Base-by-base conservation (phyloP, 1,139 yeast genomes). In the Barnettozyma hawaiiensis region DNA sequence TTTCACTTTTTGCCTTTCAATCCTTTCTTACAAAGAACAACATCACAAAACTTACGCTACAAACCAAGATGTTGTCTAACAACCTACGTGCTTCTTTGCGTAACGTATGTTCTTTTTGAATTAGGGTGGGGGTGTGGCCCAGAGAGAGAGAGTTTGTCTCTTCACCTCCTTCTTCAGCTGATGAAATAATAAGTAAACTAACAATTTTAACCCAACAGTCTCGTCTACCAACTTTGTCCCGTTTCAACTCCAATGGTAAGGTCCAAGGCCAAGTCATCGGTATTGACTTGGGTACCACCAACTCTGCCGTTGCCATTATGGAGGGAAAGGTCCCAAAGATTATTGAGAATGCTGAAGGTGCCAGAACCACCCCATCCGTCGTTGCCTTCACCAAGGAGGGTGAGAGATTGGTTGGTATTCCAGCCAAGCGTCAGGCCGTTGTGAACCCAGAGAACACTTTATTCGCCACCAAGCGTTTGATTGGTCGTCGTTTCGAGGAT, bases 351-450 rank as follows among this genome's bases (percentile, higher is more conserved):
- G 85, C 96, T 50, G 98, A 92, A 75, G 98, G 98, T 80, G 85
- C 96, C 46, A 85, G 98, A 73, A 92, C 98, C 52, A 92, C 98
- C 40, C 98, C 98, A 37, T 92, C 98, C 38, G 95, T 92, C 42
- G 98, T 92, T 57, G 98, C 97, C 47, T 90, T 92, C 81, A 86
- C 96, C 66, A 89, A 87, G 70, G 96, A 89, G 52, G 89, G 89
- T 55, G 96, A 90, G 72, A 81, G 96, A 69, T 73, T 92, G 55
- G 98, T 92, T 55, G 98, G 98, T 76, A 89, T 87, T 51, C 95
- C 97, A 61, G 98, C 98, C 61, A 92, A 90, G 78, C 87, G 97
- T 71, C 98, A 92, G 72, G 97, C 97, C 48, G 96, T 90, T 52
- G 96, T 92, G 57, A 92, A 92, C 81, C 96, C 97, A 45, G 96